Evolutionary conservation across 306 rosid species (phyloP), one percentile per base, ranked within the genome.

Genomic region (Dicorynia guianensis): DNA sequence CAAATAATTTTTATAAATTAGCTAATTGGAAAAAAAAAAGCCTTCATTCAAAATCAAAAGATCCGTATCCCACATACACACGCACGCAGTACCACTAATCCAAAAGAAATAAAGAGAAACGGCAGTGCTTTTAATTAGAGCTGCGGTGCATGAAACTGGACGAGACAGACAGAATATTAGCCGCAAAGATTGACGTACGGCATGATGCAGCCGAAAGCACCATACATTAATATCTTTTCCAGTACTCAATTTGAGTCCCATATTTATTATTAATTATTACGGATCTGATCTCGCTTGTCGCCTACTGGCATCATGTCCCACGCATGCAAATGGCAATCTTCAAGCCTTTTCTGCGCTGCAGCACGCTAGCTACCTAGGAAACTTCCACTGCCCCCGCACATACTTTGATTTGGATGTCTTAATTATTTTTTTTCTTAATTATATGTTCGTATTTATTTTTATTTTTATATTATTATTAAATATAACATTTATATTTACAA

Each of bases 151-250:
- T 47, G 80, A 63, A 83, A 49, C 77, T 76, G 71, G 83, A 64
- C 70, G 56, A 9, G 67, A 75, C 75, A 71, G 54, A 63, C 43
- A 19, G 20, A 55, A 70, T 25, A 69, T 48, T 53, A 77, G 87
- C 87, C 87, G 87, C 87, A 79, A 83, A 79, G 48, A 43, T 83
- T 75, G 87, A 83, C 86, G 75, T 52, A 57, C 11, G 50, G 67
- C 44, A 11, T 49, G 34, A 34, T 54, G 47, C 50, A 74, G 83
- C 83, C 80, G 80, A 79, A 83, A 79, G 81, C 79, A n/a, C n/a
- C n/a, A 46, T 63, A 39, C 36, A 67, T 13, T 48, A 11, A 10
- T 67, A 48, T 34, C 33, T n/a, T 49, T 19, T 62, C 7, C 19
- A 0, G 52, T 34, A 59, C 35, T 72, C 14, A n/a, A 4, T 11